Percentiles rank a stretch among this genome's conserved stretches.
Conservation (phyloP, 495 filamentous ascomycete genomes). For the Hypoxylon subgilvum region DNA sequence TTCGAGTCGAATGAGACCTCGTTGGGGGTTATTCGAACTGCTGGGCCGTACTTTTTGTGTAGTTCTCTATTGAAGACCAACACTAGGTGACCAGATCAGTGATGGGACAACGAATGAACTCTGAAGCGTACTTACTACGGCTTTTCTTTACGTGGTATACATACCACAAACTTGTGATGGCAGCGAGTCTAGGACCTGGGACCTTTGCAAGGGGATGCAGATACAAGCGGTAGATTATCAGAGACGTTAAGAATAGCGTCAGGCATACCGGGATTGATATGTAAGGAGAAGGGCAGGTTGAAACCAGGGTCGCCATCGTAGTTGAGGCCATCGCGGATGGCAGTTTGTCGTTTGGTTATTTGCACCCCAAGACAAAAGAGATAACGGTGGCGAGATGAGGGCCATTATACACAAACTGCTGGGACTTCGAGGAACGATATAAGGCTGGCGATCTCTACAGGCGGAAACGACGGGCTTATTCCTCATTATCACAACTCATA, state of each 20-base stretch:
- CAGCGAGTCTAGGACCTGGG: constrained; percentile 46
- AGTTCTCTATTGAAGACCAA: constrained; percentile 42
- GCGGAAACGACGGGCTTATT: no score
- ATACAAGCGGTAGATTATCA: constrained; percentile 32
- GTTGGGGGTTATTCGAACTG: constrained; percentile 64
- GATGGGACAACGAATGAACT: background rate
- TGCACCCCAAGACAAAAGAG: no score
- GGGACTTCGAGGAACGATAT: no score
- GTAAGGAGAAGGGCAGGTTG: background rate
- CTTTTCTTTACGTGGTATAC: constrained; percentile 43
- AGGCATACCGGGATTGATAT: constrained; percentile 9
- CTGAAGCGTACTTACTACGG: constrained; percentile 11
- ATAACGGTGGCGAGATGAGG: no score
- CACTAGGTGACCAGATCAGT: constrained; percentile 3
- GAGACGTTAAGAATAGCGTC: constrained; percentile 9
- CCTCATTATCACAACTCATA: no score
- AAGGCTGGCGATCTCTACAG: no score
- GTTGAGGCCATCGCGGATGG: background rate
- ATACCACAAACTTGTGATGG: constrained; percentile 49
- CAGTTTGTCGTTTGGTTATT: no score
- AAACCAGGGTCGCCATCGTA: constrained; percentile 6
- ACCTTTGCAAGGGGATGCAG: constrained; percentile 44
- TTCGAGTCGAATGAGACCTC: constrained; percentile 57
- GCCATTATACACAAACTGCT: no score
- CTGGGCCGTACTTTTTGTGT: constrained; percentile 58